phyloP scores from a whole-genome alignment of 2,329 filamentous ascomycete species.

The Diaporthe eres region DNA sequence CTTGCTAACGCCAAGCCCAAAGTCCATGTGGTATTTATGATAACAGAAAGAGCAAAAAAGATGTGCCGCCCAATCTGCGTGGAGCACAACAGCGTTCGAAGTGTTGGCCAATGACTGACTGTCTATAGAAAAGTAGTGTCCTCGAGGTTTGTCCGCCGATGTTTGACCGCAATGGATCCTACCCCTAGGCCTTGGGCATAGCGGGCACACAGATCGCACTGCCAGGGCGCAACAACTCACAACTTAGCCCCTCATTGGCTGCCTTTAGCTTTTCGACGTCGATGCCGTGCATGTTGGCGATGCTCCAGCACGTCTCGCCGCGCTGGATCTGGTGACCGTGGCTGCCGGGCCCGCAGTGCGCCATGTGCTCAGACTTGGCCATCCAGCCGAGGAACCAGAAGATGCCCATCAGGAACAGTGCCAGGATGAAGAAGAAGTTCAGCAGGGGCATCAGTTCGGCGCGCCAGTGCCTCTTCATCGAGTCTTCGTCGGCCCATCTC shows the following conservation, averaged over 20 bases:
- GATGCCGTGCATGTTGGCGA: slow-evolving; percentile 60
- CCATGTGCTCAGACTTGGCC: slow-evolving; percentile 42
- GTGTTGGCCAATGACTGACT: background rate
- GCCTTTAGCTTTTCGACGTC: slow-evolving; percentile 61
- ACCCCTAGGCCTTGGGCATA: slow-evolving; percentile 33
- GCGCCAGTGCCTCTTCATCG: slow-evolving; percentile 60
- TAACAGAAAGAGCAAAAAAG: background rate
- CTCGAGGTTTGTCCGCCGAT: background rate
- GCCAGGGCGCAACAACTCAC: slow-evolving; percentile 60
- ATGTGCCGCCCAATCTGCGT: background rate
- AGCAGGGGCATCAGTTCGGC: slow-evolving; percentile 68
- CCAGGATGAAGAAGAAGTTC: slow-evolving; percentile 69
- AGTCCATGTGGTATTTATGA: slow-evolving; percentile 15
- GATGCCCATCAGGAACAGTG: slow-evolving; percentile 64
- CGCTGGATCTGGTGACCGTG: slow-evolving; percentile 56
- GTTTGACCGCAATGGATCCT: background rate
- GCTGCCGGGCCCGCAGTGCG: slow-evolving; percentile 48
- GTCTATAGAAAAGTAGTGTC: background rate
- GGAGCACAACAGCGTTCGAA: background rate
- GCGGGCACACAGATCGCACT: slow-evolving; percentile 39
- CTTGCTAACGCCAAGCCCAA: background rate
- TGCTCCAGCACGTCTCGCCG: slow-evolving; percentile 68
- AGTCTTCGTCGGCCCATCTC: slow-evolving; percentile 34
- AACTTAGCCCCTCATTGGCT: slow-evolving; percentile 62
- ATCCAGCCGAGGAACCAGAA: slow-evolving; percentile 60